Evolutionary conservation across 1,284 basidiomycete genomes (phyloP).

Genomic region (Cystobasidium slooffiae): DNA sequence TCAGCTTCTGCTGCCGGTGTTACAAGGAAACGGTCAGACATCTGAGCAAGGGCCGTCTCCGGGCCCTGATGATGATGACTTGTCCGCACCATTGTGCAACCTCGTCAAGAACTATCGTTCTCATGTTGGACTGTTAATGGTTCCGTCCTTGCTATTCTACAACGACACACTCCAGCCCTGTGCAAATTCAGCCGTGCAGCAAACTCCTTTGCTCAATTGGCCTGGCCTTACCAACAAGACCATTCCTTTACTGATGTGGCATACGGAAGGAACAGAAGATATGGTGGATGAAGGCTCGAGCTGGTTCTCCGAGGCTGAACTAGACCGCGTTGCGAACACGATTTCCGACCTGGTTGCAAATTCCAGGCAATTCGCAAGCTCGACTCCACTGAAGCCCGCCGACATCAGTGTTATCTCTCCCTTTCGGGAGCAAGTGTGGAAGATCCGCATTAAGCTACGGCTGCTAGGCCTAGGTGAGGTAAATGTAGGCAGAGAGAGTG

Average conservation of each 20-base stretch:
- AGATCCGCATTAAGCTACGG: slow-evolving; percentile 56
- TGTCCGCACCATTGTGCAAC: slow-evolving; percentile 49
- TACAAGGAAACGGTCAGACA: neutral
- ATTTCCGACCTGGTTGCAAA: slow-evolving; percentile 48
- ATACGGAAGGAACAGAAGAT: slow-evolving; percentile 54
- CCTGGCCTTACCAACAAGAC: slow-evolving; percentile 51
- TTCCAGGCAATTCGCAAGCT: neutral
- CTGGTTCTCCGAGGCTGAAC: slow-evolving; percentile 54
- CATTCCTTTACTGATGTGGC: slow-evolving; percentile 56
- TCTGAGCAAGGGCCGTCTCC: neutral
- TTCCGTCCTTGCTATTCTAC: slow-evolving; percentile 58
- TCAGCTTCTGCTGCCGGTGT: neutral
- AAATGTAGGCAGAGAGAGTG: slow-evolving; percentile 58
- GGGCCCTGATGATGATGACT: neutral
- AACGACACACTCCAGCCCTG: slow-evolving; percentile 56
- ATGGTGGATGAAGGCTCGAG: slow-evolving; percentile 57
- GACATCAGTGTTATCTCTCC: slow-evolving; percentile 57
- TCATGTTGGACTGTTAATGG: slow-evolving; percentile 57
- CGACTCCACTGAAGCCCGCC: slow-evolving; percentile 45
- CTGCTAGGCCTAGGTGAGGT: slow-evolving; percentile 53
- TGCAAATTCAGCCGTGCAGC: slow-evolving; percentile 45
- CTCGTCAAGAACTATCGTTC: slow-evolving; percentile 57
- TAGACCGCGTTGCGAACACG: slow-evolving; percentile 49
- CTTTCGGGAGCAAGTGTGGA: slow-evolving; percentile 59
- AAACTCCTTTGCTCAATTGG: slow-evolving; percentile 54